A percentile compares a stretch with the other conserved stretches of the same genome.
Evolutionary conservation across 495 filamentous ascomycete genomes (phyloP).

Genomic region (Cenococcum geophilum): DNA sequence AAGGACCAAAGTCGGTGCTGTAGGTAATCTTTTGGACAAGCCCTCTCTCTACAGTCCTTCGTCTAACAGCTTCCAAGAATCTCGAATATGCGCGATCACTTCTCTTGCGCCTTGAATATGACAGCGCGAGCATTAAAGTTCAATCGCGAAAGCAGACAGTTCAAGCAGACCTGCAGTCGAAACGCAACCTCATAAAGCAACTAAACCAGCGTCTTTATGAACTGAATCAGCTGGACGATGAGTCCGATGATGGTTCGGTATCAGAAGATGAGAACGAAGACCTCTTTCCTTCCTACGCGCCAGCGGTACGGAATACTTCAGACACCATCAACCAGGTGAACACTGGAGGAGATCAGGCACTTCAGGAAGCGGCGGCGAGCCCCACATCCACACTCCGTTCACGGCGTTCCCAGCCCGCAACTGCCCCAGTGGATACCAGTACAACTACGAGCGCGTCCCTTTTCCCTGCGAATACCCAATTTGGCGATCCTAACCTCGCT

Average conservation of each 20-base stretch:
- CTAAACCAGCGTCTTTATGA: slow-evolving; percentile 38
- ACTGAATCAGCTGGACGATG: slow-evolving; percentile 50
- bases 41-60: background rate
- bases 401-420: slow-evolving; percentile 23
- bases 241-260: slow-evolving; percentile 23
- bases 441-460: slow-evolving; percentile 31
- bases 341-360: slow-evolving; percentile 18
- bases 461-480: slow-evolving; percentile 25
- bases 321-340: slow-evolving; percentile 1
- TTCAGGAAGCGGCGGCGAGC: slow-evolving; percentile 24
- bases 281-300: slow-evolving; percentile 32
- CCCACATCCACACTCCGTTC: slow-evolving; percentile 34
- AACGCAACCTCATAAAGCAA: slow-evolving; percentile 49
- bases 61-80: slow-evolving; percentile 49
- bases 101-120: slow-evolving; percentile 71
- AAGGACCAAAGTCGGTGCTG: slow-evolving; percentile 55
- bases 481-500: slow-evolving; percentile 33
- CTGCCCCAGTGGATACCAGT: slow-evolving; percentile 5
- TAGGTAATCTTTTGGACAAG: slow-evolving; percentile 42
- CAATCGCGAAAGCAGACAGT: slow-evolving; percentile 58
- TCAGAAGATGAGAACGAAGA: slow-evolving; percentile 29
- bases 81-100: slow-evolving; percentile 72
- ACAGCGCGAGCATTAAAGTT: slow-evolving; percentile 57
- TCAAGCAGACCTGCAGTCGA: slow-evolving; percentile 59
- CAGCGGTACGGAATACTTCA: slow-evolving; percentile 20